These are phyloP conservation scores for Dipodascus albidus DNA, from an alignment of 805 yeast species.

Conservation along the genomic window DNA sequence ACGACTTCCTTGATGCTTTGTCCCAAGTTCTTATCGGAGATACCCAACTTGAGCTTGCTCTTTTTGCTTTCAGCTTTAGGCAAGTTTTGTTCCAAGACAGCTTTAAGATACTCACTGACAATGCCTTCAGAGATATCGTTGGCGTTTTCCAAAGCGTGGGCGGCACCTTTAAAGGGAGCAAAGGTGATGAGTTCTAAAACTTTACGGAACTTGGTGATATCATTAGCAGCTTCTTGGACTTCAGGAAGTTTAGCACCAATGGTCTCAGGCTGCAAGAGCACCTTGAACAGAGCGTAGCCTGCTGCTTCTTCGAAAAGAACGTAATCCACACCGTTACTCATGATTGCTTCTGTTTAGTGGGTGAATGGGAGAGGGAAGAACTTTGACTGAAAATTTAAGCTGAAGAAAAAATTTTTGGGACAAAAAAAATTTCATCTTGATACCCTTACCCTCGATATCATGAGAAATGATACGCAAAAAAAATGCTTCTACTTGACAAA, in stretches of 20 bases:
- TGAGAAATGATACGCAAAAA: no score
- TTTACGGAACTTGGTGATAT: conserved; percentile 79
- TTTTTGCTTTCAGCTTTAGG: conserved; percentile 66
- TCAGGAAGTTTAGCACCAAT: conserved; percentile 86
- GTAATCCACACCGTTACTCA: conserved; percentile 58
- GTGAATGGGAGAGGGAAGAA: conserved; percentile 4
- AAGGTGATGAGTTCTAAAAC: conserved; percentile 87
- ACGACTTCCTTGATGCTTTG: conserved; percentile 89
- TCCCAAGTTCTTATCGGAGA: conserved; percentile 90
- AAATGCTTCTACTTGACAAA: background rate
- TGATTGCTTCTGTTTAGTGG: conserved; percentile 7
- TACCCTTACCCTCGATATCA: background rate
- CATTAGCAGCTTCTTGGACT: conserved; percentile 83
- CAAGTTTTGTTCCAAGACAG: conserved; percentile 56
- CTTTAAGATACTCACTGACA: conserved; percentile 83
- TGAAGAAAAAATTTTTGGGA: conserved; percentile 2
- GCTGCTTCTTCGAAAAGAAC: conserved; percentile 97
- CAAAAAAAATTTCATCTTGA: background rate
- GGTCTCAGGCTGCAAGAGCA: conserved; percentile 85
- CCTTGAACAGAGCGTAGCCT: conserved; percentile 95
- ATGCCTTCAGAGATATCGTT: conserved; percentile 96
- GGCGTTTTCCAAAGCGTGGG: conserved; percentile 97
- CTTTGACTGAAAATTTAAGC: background rate
- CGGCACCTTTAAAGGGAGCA: conserved; percentile 98
- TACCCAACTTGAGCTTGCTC: conserved; percentile 65